Conservation (phyloP, 164 flowering plant species). For the Houttuynia cordata region DNA sequence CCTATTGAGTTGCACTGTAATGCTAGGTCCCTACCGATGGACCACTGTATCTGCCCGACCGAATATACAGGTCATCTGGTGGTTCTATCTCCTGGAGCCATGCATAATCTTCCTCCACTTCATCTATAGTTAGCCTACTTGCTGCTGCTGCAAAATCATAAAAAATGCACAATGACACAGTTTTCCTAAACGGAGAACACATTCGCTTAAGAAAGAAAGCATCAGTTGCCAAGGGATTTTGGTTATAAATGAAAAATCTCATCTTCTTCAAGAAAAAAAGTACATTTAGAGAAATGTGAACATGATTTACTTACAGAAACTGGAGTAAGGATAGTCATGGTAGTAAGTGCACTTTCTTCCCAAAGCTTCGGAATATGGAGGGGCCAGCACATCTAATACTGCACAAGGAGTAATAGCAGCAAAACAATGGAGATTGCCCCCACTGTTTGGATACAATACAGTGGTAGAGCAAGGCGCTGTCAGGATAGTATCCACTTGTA, state of each 20-base stretch:
- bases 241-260: background rate
- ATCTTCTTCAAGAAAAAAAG: background rate
- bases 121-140: slow-evolving; percentile 12
- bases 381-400: slow-evolving; percentile 80
- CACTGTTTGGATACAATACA: slow-evolving; percentile 58
- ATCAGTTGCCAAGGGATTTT: too few species aligned
- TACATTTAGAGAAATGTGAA: background rate
- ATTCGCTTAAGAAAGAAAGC: background rate
- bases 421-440: slow-evolving; percentile 89
- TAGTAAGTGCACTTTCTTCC: slow-evolving; percentile 88
- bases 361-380: slow-evolving; percentile 66
- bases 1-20: background rate
- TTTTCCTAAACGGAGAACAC: background rate
- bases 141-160: slow-evolving; percentile 20
- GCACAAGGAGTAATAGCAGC: slow-evolving; percentile 91
- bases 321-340: slow-evolving; percentile 64
- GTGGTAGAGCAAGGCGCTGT: slow-evolving; percentile 62
- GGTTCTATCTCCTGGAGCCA: slow-evolving; percentile 76
- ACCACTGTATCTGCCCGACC: slow-evolving; percentile 55
- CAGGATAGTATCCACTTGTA: slow-evolving; percentile 54
- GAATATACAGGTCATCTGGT: slow-evolving; percentile 82
- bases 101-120: slow-evolving; percentile 58
- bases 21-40: slow-evolving; percentile 44
- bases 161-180: background rate
- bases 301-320: slow-evolving; percentile 38